Base-by-base conservation (phyloP, 2,329 filamentous ascomycete species). In the Hypoxylon sp. region DNA sequence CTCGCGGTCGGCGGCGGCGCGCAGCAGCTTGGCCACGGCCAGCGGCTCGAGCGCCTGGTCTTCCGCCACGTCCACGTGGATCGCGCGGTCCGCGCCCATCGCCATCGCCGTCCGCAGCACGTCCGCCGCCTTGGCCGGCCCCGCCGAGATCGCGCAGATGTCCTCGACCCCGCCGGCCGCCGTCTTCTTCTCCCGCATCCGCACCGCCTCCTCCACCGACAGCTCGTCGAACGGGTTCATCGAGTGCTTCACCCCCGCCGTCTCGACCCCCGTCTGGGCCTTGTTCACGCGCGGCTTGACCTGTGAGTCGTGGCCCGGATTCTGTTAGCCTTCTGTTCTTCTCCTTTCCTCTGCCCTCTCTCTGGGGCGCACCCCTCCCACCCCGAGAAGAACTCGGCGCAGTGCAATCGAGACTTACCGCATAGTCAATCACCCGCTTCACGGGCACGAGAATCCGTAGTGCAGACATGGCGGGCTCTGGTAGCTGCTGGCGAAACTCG, bases 221-320 rank as follows among this genome's bases (percentile, higher is more conserved):
- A 99, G 90, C 77, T 99, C 95, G 82, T 99, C 95, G 79, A 99
- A 99, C 17, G 95, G 95, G 83, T 98, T 99, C 86, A 99, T 94
- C 74, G 89, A 93, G 84, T 98, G 94, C 79, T 98, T 98, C 72
- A 98, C 92, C 67, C 91, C 91, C 64, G 88, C 83, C 52, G 91
- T 97, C 79, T 97, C 94, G 78, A 99, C 89, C 73, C 87, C 94
- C 60, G 94, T 97, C 78, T 85, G 83, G 69, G 85, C 78, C 75
- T 87, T 88, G 80, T 88, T 88, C 74, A 88, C 84, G 67, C 86
- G 84, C 55, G 85, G 85, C 72, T 88, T 88, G 80, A 88, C 84
- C 86, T 88, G 68, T n/a, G 23, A 15, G 17, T 3, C 29, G 9
- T 1, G n/a, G 3, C n/a, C 3, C 10, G 15, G 3, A 40, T 6